Evolutionary conservation across 208 protist species (phyloP), one percentile per base, ranked within the genome.

Genomic region (Angomonas deanei): DNA sequence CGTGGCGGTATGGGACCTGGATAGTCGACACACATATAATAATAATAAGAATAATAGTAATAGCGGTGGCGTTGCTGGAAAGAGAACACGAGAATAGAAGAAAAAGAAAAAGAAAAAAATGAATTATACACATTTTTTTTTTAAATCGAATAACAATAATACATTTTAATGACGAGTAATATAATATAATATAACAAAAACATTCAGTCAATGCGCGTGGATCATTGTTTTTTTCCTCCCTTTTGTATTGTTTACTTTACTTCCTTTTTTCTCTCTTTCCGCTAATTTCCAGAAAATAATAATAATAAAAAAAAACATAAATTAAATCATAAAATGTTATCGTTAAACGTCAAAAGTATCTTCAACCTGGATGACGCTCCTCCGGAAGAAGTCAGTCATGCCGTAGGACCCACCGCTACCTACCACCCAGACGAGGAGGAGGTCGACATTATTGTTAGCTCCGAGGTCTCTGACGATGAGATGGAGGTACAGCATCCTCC

Each of bases 1-100:
- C 52, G 53, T 95, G 17, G 84, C 78, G 0, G 88, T 88, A 49
- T 95, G 89, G 89, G 57, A 68, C 24, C 60, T 64, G 13, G 69
- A 70, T 21, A 36, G 17, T 0, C 27, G 42, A 19, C 11, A 30
- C 11, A 17, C 31, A 13, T 31, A 42, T 46, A 61, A 30, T 36
- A 21, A 47, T 36, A 42, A 42, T 15, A 42, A 42, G 8, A 42
- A 42, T 42, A 42, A 42, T 42, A 42, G 15, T 42, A 42, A 42
- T 42, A 42, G 15, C n/a, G n/a, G n/a, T n/a, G n/a, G n/a, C 17
- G 32, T 17, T 6, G 6, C 8, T 32, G 19, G 21, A 57, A 58
- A 42, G 6, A 30, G 19, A 27, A 26, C 6, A 59, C 17, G 15
- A 24, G 57, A 26, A 60, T 56, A 59, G 21, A 28, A 36, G 38